phyloP scores from a whole-genome alignment of 768 basidiomycete genomes.

The Gelatoporia subvermispora region DNA sequence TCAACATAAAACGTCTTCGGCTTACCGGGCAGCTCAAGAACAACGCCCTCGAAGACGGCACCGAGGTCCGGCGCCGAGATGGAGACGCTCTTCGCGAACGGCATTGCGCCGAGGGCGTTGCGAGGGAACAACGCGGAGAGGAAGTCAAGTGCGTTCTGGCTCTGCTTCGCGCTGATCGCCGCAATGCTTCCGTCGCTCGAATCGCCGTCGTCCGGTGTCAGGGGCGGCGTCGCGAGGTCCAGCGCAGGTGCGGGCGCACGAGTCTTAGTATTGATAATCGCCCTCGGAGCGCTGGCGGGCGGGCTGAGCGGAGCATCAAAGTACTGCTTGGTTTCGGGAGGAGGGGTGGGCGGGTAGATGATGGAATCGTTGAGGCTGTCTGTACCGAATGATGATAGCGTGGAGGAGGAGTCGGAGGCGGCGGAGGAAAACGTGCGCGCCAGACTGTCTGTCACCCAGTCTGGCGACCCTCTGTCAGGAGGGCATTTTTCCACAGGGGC shows the following conservation, averaged over 20 bases:
- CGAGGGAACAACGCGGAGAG: conserved; percentile 75
- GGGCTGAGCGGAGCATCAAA: conserved; percentile 7
- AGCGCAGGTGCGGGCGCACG: conserved; percentile 17
- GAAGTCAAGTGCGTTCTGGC: conserved; percentile 69
- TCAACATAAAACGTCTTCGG: conserved; percentile 80
- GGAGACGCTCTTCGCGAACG: conserved; percentile 70
- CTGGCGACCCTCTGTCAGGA: conserved; percentile 92
- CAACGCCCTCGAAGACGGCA: conserved; percentile 69
- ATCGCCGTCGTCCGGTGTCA: conserved; percentile 69
- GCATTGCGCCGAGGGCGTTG: conserved; percentile 60
- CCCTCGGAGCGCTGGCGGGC: conserved; percentile 18
- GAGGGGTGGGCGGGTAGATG: conserved; percentile 27
- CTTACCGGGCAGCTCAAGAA: conserved; percentile 66
- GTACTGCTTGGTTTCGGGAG: conserved; percentile 14
- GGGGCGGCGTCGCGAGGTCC: conserved; percentile 63
- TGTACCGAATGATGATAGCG: conserved; percentile 34
- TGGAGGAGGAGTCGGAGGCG: conserved; percentile 37
- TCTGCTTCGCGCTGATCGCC: conserved; percentile 39
- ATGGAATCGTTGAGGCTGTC: conserved; percentile 20
- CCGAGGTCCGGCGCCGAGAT: conserved; percentile 68
- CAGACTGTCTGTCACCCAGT: conserved; percentile 92
- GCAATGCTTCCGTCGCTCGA: conserved; percentile 37
- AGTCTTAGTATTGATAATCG: conserved; percentile 17
- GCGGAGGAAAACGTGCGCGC: conserved; percentile 45
- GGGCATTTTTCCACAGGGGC: conserved; percentile 87